These are phyloP conservation scores for Amphirosellinia nigrospora DNA, from an alignment of 495 filamentous ascomycete genomes.

Conservation along the genomic window DNA sequence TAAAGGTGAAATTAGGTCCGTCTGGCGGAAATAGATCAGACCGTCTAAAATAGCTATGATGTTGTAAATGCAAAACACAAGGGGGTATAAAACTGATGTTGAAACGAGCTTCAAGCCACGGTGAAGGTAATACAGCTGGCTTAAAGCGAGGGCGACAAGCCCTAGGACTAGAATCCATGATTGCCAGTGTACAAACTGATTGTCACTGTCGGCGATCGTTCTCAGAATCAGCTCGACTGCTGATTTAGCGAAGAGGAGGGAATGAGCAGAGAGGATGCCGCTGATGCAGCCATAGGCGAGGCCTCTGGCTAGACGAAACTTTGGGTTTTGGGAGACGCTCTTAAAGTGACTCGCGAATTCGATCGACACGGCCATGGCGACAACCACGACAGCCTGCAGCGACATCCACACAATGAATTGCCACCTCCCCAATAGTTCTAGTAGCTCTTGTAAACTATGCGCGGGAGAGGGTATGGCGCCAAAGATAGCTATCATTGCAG, in stretches of 20 bases:
- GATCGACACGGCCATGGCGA: slow-evolving; percentile 67
- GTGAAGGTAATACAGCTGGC: slow-evolving; percentile 95
- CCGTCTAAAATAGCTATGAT: slow-evolving; percentile 98
- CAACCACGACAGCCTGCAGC: slow-evolving; percentile 72
- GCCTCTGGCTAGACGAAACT: slow-evolving; percentile 81
- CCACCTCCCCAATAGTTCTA: slow-evolving; percentile 72
- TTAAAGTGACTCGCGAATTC: slow-evolving; percentile 59
- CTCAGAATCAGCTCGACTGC: slow-evolving; percentile 96
- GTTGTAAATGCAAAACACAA: slow-evolving; percentile 99
- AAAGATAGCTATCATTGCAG: slow-evolving; percentile 88
- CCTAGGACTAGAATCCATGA: slow-evolving; percentile 92
- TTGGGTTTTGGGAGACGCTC: slow-evolving; percentile 58
- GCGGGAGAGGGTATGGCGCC: slow-evolving; percentile 95
- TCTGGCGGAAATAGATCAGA: slow-evolving; percentile 94
- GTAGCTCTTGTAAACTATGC: slow-evolving; percentile 81
- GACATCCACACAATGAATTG: slow-evolving; percentile 94
- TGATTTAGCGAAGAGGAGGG: slow-evolving; percentile 91
- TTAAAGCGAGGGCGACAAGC: slow-evolving; percentile 81
- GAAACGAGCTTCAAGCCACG: slow-evolving; percentile 91
- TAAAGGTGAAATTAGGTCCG: slow-evolving; percentile 72
- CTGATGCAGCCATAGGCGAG: slow-evolving; percentile 89
- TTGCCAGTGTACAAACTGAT: slow-evolving; percentile 97
- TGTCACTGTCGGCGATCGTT: slow-evolving; percentile 83
- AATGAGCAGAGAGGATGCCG: slow-evolving; percentile 93
- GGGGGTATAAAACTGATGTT: slow-evolving; percentile 94